phyloP scores from a whole-genome alignment of 345 rosid genomes.

The Bruguiera parviflora region DNA sequence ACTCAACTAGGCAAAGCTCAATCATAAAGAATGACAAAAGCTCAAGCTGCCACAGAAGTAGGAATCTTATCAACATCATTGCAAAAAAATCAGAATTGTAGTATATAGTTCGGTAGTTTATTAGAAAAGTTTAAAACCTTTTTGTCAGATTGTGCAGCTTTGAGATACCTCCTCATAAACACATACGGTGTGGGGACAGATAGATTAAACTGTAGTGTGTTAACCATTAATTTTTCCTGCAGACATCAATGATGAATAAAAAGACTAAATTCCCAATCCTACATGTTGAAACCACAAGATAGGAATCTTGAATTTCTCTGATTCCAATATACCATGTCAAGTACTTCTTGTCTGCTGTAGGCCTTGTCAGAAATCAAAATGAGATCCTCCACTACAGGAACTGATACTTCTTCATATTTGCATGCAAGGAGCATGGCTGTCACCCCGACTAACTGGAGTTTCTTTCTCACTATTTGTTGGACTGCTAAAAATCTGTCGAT shows the following conservation, averaged over 20 bases:
- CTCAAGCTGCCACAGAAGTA: slow-evolving; percentile 55
- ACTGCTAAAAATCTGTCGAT: slow-evolving; percentile 78
- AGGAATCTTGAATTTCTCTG: neutral
- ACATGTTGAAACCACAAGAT: neutral
- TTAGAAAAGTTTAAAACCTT: neutral
- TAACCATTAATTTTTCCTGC: slow-evolving; percentile 43
- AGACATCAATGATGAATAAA: neutral
- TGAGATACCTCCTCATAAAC: slow-evolving; percentile 34
- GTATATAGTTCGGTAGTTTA: no score
- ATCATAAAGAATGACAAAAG: slow-evolving; percentile 65
- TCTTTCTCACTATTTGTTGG: slow-evolving; percentile 63
- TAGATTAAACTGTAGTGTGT: slow-evolving; percentile 66
- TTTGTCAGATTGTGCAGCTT: slow-evolving; percentile 1
- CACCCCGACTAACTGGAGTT: slow-evolving; percentile 89
- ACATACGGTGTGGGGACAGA: slow-evolving; percentile 87
- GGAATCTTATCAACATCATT: slow-evolving; percentile 11
- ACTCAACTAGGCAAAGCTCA: slow-evolving; percentile 69
- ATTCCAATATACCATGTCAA: slow-evolving; percentile 63
- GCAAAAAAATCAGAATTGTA: no score
- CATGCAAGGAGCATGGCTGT: slow-evolving; percentile 97
- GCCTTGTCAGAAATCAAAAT: slow-evolving; percentile 88
- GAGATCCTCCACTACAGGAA: slow-evolving; percentile 92
- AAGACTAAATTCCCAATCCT: neutral
- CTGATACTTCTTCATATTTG: slow-evolving; percentile 95
- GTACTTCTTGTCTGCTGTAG: slow-evolving; percentile 74